Base-by-base conservation (phyloP, 306 rosid genomes). In the Lathyrus sativus region DNA sequence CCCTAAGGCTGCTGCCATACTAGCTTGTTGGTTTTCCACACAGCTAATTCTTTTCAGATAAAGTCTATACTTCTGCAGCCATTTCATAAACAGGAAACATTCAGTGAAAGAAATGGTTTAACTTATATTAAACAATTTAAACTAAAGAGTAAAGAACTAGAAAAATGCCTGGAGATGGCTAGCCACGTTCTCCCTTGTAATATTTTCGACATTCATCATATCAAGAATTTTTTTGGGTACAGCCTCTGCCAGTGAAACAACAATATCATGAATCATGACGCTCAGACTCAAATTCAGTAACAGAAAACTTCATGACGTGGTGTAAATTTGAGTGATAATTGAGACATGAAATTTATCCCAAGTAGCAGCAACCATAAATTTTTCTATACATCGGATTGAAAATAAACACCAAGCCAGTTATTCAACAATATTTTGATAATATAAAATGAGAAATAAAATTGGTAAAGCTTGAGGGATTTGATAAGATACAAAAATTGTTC, bases 181-280 rank as follows among this genome's bases (percentile, higher is more conserved):
- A 1, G 96, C 98, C 73, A 93, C 98, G 64, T 93, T 93, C 74
- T 93, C 98, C 82, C 98, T 83, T 3, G 98, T 90, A 44, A 93
- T 96, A 71, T 90, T 93, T 42, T 93, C 96, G 45, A 86, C 96
- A 68, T 88, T 93, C 98, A 93, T 93, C 90, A 88, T 46, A 74
- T 93, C 98, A 55, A 93, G 91, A 80, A 93, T 88, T 72, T 82
- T 93, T 76, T 93, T 93, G 53, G 97, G 98, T 61, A 93, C 97
- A 72, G 97, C 98, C 77, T 93, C 98, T 93, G 96, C 83, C 76
- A 67, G 29, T 65, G 78, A 77, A 74, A 68, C 55, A 73, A 71
- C 24, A 72, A 46, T 38, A 65, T 28, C 44, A 33, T 67, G 57
- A 79, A 65, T 28, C 49, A 26, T 67, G 57, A 79, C 11, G 43